Conservation (phyloP, 2,329 filamentous ascomycete species). For the Xylariaceae sp. region DNA sequence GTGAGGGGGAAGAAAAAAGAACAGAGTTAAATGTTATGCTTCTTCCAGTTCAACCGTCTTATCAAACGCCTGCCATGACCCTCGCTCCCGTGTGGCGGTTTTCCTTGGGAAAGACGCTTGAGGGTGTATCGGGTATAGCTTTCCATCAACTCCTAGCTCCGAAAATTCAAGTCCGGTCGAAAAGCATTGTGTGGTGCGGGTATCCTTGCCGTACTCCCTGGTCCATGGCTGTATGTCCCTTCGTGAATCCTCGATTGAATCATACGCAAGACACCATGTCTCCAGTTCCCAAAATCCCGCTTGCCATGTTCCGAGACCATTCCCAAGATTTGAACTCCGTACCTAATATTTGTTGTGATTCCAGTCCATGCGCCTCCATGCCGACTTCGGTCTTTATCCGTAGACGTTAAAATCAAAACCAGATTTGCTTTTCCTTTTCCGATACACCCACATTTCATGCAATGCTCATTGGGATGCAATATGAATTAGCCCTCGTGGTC, state of each 20-base stretch:
- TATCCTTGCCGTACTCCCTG: conserved; percentile 28
- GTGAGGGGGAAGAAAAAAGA: conserved; percentile 17
- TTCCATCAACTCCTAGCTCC: conserved; percentile 14
- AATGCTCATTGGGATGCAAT: conserved; percentile 15
- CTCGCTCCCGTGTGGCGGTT: conserved; percentile 22
- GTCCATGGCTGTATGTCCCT: conserved; percentile 25
- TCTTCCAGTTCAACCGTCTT: conserved; percentile 26
- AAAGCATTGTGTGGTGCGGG: conserved; percentile 27
- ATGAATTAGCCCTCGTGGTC: conserved; percentile 11
- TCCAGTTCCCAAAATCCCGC: conserved; percentile 25
- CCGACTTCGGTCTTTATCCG: conserved; percentile 13
- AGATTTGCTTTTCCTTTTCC: conserved; percentile 28
- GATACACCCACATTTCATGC: conserved; percentile 20
- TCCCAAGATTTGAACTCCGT: conserved; percentile 19
- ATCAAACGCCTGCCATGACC: conserved; percentile 27
- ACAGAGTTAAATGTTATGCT: conserved; percentile 17
- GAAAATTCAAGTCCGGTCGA: conserved; percentile 19
- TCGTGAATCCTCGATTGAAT: neutral
- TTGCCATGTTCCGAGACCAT: conserved; percentile 13
- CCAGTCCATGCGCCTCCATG: conserved; percentile 24
- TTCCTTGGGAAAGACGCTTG: conserved; percentile 15
- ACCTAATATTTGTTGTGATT: conserved; percentile 15
- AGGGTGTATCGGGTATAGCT: conserved; percentile 16
- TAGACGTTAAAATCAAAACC: conserved; percentile 16
- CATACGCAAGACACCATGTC: conserved; percentile 15